These are phyloP conservation scores for Trichoderma parareesei DNA, from an alignment of 495 filamentous ascomycete genomes.

Conservation along the genomic window DNA sequence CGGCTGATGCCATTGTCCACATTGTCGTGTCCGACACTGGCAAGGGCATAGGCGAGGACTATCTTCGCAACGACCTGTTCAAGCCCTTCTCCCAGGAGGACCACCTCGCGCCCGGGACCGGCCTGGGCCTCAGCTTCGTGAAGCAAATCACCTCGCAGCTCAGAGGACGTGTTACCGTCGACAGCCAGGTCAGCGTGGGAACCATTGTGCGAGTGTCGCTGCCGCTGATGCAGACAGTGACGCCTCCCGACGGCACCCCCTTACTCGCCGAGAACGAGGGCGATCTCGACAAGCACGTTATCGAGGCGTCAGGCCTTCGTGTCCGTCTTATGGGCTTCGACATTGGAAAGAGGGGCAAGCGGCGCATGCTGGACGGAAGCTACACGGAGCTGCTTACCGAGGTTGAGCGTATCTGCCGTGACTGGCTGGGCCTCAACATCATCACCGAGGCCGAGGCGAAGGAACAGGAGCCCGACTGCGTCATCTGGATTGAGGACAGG, in stretches of 20 bases:
- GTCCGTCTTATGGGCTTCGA: conserved; percentile 27
- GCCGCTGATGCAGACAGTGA: conserved; percentile 23
- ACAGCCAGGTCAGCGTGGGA: conserved; percentile 46
- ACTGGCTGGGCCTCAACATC: conserved; percentile 22
- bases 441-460: conserved; percentile 11
- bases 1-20: conserved; percentile 22
- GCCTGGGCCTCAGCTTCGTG: conserved; percentile 62
- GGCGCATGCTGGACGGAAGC: conserved; percentile 5
- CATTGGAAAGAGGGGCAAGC: conserved; percentile 15
- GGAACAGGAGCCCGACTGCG: conserved; percentile 14
- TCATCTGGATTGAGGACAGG: conserved; percentile 14
- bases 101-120: conserved; percentile 54
- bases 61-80: conserved; percentile 57
- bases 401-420: conserved; percentile 21
- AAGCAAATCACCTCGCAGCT: conserved; percentile 55
- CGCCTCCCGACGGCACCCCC: conserved; percentile 7
- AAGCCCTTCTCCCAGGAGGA: conserved; percentile 69
- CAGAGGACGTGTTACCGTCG: conserved; percentile 50
- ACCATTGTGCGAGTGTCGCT: conserved; percentile 51
- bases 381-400: conserved; percentile 10
- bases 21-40: conserved; percentile 57
- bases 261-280: conserved; percentile 17
- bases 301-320: conserved; percentile 27
- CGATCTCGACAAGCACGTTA: conserved; percentile 23
- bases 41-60: conserved; percentile 60